Evolutionary conservation across 108 stramenopile genomes (phyloP).

Genomic region (Pelagomonas calceolata): DNA sequence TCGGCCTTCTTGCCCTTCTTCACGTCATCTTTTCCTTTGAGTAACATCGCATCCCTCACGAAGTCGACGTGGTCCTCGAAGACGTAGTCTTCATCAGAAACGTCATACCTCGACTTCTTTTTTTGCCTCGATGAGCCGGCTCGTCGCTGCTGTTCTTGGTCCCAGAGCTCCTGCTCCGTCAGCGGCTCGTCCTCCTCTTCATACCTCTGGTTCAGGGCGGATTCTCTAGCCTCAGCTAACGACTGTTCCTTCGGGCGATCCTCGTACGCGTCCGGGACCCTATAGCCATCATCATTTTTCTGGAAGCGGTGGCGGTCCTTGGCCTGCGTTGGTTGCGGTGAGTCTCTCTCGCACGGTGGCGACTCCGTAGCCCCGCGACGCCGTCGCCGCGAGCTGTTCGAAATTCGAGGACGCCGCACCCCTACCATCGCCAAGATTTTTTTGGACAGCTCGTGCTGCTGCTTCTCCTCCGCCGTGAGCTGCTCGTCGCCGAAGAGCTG

Average conservation of each 20-base stretch:
- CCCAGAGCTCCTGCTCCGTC: slow-evolving; percentile 93
- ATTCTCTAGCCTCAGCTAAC: slow-evolving; percentile 22
- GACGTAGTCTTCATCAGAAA: slow-evolving; percentile 80
- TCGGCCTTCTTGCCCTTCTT: slow-evolving; percentile 63
- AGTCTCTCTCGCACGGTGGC: slow-evolving; percentile 48
- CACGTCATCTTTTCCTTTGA: slow-evolving; percentile 27
- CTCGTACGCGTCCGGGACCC: slow-evolving; percentile 35
- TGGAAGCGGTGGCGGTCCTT: slow-evolving; percentile 41
- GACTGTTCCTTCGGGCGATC: slow-evolving; percentile 34
- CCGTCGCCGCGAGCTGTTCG: slow-evolving; percentile 31
- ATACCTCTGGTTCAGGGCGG: slow-evolving; percentile 71
- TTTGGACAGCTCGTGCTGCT: slow-evolving; percentile 53
- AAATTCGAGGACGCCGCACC: slow-evolving; percentile 35
- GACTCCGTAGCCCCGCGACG: slow-evolving; percentile 53
- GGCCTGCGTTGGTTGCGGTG: slow-evolving; percentile 56
- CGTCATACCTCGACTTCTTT: slow-evolving; percentile 29
- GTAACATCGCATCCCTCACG: slow-evolving; percentile 48
- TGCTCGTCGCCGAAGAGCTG: slow-evolving; percentile 59
- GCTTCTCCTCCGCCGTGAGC: slow-evolving; percentile 60
- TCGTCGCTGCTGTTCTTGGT: slow-evolving; percentile 79
- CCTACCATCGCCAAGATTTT: slow-evolving; percentile 77
- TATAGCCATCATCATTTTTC: slow-evolving; percentile 27
- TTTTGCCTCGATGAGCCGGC: slow-evolving; percentile 34
- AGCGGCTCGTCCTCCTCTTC: slow-evolving; percentile 75
- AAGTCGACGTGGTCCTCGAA: slow-evolving; percentile 94